Base-by-base conservation (phyloP, 768 basidiomycete species). In the Xerocomus brunneocitrinus region DNA sequence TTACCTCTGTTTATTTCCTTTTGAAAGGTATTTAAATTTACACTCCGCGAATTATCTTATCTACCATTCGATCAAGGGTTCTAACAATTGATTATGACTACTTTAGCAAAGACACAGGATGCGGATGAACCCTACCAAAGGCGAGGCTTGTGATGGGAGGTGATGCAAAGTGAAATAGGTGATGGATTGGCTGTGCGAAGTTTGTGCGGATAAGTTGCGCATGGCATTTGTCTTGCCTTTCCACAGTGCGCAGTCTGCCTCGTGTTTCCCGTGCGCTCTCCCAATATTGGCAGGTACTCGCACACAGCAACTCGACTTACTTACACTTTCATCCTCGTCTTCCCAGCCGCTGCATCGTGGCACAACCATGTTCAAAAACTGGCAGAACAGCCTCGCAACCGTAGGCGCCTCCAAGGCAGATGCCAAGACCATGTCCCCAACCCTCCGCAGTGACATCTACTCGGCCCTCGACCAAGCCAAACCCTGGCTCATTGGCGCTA, bases 401-500 rank as follows among this genome's bases (percentile, higher is more conserved):
- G 36, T 49, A 1, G 22, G 35, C 39, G 39, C 50, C 22, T 49
- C 58, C 36, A 68, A 59, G 24, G 48, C 50, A 32, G 69, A 66
- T 36, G 30, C 56, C 10, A 76, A 74, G 64, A 63, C 70, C 43
- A 73, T 81, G 59, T 75, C 77, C 22, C 78, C 78, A 61, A 73
- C 36, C 1, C 36, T 38, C 2, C n/a, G 36, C 16, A 19, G n/a
- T 4, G 79, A 82, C 64, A 74, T 80, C 47, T 82, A 81, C 59
- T 70, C 67, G 35, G 69, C 75, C 9, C 67, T 80, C 35, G 80
- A 80, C 60, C 74, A 69, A 57, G 59, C 67, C 30, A 79, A 77
- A 59, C 59, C 71, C 12, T 81, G 34, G 34, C 35, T 36, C 35
- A 8, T n/a, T 19, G 19, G 19, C 19, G 1, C 19, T 12, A 32